Evolutionary conservation across 2,329 filamentous ascomycete species (phyloP).

Genomic region (Emmonsia crescens): DNA sequence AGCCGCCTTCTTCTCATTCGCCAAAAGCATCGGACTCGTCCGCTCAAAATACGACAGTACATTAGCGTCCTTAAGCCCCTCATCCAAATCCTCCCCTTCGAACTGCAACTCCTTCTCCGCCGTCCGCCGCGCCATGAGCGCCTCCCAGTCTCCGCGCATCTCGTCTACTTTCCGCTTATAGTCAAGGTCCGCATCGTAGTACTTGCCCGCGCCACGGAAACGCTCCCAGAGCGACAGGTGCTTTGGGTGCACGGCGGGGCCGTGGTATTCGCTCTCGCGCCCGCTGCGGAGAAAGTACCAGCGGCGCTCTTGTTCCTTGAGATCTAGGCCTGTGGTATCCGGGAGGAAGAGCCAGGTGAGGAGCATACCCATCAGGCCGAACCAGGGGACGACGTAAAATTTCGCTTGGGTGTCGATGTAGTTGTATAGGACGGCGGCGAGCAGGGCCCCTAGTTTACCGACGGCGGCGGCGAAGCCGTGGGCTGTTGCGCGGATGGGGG

Average conservation of each 20-base stretch:
- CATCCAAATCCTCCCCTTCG: conserved; percentile 32
- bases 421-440: conserved; percentile 84
- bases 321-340: conserved; percentile 91
- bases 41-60: conserved; percentile 45
- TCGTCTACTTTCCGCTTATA: conserved; percentile 76
- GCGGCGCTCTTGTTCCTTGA: conserved; percentile 93
- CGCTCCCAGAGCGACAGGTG: conserved; percentile 87
- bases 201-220: conserved; percentile 62
- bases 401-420: conserved; percentile 78
- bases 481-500: conserved; percentile 80
- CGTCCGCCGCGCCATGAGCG: conserved; percentile 36
- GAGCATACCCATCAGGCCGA: conserved; percentile 76
- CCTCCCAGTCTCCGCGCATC: conserved; percentile 54
- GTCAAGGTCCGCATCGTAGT: conserved; percentile 74
- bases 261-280: conserved; percentile 74
- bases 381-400: conserved; percentile 92
- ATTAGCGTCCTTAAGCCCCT: conserved; percentile 39
- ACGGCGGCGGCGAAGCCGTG: conserved; percentile 90
- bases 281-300: conserved; percentile 79
- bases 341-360: conserved; percentile 79
- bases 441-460: conserved; percentile 78
- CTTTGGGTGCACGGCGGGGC: conserved; percentile 79
- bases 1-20: conserved; percentile 5
- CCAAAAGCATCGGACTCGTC: conserved; percentile 23
- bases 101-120: conserved; percentile 39